Base-by-base conservation (phyloP, 257 asterid genomes). In the Datura wrightii region DNA sequence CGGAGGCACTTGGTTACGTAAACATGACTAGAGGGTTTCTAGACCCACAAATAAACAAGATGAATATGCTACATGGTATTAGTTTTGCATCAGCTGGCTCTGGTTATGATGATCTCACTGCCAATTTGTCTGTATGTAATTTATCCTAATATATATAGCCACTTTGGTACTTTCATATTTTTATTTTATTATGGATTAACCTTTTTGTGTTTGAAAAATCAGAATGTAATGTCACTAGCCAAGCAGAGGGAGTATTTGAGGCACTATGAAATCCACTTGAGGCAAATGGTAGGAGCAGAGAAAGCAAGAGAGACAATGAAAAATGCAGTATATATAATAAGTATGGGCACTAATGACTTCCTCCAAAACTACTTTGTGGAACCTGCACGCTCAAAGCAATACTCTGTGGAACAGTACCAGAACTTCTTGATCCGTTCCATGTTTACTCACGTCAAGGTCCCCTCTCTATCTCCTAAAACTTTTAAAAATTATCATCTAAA, bases 21-120 rank as follows among this genome's bases (percentile, higher is more conserved):
- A 84, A 85, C 31, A 42, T 70, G 60, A 65, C 90, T 10, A 79
- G 84, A 84, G 93, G 87, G n/a, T 89, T 89, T 65, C 90, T 91
- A 2, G 93, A 92, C 10, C 94, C 93, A 6, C 42, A 83, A 11
- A 48, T 88, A 31, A 86, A 87, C 10, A 87, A 72, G 69, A 46
- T 62, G 52, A 93, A 92, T 79, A 5, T 92, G 67, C n/a, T 91
- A 31, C 90, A 91, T 6, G 95, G 92, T 10, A 86, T 91, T 63
- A 89, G 93, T 86, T 92, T 92, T 42, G 95, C 94, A 16, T 90
- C 95, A 13, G 92, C 95, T 3, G 91, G 83, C 65, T 89, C 93
- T 7, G 95, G 95, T 46, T 92, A 90, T 39, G 94, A 91, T 83
- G 92, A 90, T 7, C 79, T 86, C 83, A 91, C 94, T 0, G 91